These are phyloP conservation scores for Bryoglossum gracile DNA, from an alignment of 495 filamentous ascomycete species.

Conservation along the genomic window DNA sequence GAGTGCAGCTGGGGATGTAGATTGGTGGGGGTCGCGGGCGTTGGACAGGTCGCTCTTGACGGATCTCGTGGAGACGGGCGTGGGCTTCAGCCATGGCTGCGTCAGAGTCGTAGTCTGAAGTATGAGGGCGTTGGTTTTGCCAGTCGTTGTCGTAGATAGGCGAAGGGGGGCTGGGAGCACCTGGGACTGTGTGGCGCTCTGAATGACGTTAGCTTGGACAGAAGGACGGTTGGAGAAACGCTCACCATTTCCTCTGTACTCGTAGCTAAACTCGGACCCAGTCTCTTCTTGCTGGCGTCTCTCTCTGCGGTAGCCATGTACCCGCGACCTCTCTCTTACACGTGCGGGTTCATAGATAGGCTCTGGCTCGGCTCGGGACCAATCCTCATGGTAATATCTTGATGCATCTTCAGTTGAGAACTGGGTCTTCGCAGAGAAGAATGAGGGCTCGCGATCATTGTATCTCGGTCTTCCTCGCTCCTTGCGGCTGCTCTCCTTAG, in stretches of 20 bases:
- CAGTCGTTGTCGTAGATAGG: not conserved
- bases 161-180: constrained; percentile 11
- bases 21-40: no score
- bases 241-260: constrained; percentile 5
- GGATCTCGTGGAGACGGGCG: no score
- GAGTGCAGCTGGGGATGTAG: no score
- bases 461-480: constrained; percentile 6
- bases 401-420: constrained; percentile 6
- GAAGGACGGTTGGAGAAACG: not conserved
- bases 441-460: not conserved
- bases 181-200: not conserved
- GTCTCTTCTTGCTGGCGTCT: constrained; percentile 2
- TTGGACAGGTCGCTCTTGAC: no score
- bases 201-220: not conserved
- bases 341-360: not conserved
- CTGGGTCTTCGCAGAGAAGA: not conserved
- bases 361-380: constrained; percentile 2
- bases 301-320: constrained; percentile 11
- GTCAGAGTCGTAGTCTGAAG: constrained; percentile 1
- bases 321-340: not conserved
- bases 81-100: no score
- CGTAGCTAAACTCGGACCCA: constrained; percentile 7
- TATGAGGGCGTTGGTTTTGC: not conserved
- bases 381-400: constrained; percentile 18
- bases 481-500: constrained; percentile 3